A percentile compares a stretch with the other conserved stretches of the same genome.
Conservation (phyloP, 306 rosid species). For the Heteromeles arbutifolia region DNA sequence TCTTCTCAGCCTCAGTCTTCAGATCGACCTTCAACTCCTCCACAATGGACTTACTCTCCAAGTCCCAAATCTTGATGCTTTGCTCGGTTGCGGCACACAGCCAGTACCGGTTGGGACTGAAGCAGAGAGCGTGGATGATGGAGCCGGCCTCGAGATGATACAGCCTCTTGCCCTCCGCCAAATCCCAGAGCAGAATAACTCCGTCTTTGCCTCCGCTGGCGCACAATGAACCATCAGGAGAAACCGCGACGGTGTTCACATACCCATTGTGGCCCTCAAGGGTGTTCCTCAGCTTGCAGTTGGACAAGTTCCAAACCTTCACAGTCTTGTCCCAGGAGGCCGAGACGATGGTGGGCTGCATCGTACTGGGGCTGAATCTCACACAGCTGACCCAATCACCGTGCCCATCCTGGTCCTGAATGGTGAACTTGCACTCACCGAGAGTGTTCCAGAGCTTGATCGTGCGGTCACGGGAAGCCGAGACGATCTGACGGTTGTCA, state of each 20-base stretch:
- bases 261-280: constrained; percentile 74
- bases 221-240: constrained; percentile 86
- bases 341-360: constrained; percentile 77
- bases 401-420: constrained; percentile 70
- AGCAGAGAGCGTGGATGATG: constrained; percentile 77
- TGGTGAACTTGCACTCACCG: constrained; percentile 94
- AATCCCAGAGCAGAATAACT: constrained; percentile 79
- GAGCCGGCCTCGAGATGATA: constrained; percentile 81
- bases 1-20: constrained; percentile 68
- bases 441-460: constrained; percentile 97
- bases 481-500: constrained; percentile 97
- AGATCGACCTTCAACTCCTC: constrained; percentile 93
- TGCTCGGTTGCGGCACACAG: constrained; percentile 91
- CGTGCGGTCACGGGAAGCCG: constrained; percentile 94
- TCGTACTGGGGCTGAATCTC: constrained; percentile 64
- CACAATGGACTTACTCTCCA: constrained; percentile 91
- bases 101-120: constrained; percentile 98
- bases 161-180: constrained; percentile 90
- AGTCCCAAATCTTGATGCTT: constrained; percentile 98
- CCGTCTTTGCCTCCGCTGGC: constrained; percentile 98
- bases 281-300: constrained; percentile 74
- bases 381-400: constrained; percentile 92
- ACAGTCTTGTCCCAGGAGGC: constrained; percentile 71
- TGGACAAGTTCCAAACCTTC: constrained; percentile 81
- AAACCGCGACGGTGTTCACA: constrained; percentile 93